Base-by-base conservation (phyloP, 805 yeast genomes). In the Naumovozyma castellii region DNA sequence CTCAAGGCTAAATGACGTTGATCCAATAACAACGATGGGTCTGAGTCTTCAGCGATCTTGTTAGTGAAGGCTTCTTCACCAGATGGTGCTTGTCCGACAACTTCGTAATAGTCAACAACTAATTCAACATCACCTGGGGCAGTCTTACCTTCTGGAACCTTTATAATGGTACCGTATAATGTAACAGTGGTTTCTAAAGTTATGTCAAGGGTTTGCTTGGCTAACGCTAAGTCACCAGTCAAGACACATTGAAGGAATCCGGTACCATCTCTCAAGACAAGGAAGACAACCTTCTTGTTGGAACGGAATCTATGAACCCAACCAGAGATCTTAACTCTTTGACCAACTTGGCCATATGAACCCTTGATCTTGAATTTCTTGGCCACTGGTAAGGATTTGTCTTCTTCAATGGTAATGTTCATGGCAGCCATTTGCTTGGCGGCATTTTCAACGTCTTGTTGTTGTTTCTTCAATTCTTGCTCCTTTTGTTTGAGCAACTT, bases 51-150 rank as follows among this genome's bases (percentile, higher is more conserved):
- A 62, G 83, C 90, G 43, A 92, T 80, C 66, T 82, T 84, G 81
- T 92, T 94, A 57, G 95, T 76, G 73, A 92, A 82, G 4, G 97
- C 78, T 33, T 88, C 97, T 34, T 86, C 94, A 41, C 98, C 99
- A 42, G 88, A 67, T 51, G 99, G 99, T 34, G 99, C 98, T 47
- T 85, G 73, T 39, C 97, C 96, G 43, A 88, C 70, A 41, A 92
- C 69, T 62, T 83, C 80, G 63, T 88, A 92, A 69, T 73, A 92
- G 65, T 92, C 98, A 41, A 80, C 97, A 45, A 73, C 72, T 53
- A 94, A 74, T 68, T 92, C 99, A 48, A 90, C 94, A 45, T 95
- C 95, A 47, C 97, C 97, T 43, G 97, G 96, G 8, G 98, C 99
- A 49, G 82, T 71, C 64, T 92, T 88, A 47, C 98, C 98, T 62